phyloP scores from a whole-genome alignment of 2,329 filamentous ascomycete species.

The Purpureocillium lavendulum region DNA sequence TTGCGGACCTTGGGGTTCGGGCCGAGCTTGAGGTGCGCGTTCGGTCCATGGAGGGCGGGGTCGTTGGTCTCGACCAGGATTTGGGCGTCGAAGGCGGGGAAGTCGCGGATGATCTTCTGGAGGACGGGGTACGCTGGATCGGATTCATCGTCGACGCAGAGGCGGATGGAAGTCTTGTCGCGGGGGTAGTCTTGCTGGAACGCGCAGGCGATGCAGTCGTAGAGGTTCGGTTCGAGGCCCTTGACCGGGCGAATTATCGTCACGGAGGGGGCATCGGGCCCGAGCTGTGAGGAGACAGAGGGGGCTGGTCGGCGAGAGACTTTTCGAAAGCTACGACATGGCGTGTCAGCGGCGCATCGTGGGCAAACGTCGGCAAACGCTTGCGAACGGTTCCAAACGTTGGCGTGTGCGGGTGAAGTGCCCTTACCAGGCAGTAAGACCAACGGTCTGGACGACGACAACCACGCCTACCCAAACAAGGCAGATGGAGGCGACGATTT shows the following conservation, averaged over 20 bases:
- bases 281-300: constrained; percentile 42
- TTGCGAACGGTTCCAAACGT: background rate
- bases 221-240: constrained; percentile 80
- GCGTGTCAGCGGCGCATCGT: background rate
- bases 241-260: constrained; percentile 92
- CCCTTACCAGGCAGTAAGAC: constrained; percentile 47
- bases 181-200: constrained; percentile 75
- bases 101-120: constrained; percentile 62
- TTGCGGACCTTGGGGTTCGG: constrained; percentile 99
- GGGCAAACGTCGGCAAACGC: background rate
- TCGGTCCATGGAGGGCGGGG: constrained; percentile 50
- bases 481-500: constrained; percentile 36
- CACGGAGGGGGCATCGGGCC: constrained; percentile 60
- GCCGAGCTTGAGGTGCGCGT: constrained; percentile 54
- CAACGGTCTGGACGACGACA: constrained; percentile 45
- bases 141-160: constrained; percentile 67
- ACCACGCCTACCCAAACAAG: constrained; percentile 46
- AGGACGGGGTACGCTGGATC: constrained; percentile 76
- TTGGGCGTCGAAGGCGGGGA: constrained; percentile 60
- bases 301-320: constrained; percentile 41
- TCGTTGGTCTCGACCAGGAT: constrained; percentile 80
- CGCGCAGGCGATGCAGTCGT: constrained; percentile 83
- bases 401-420: no score
- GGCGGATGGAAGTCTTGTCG: constrained; percentile 67
- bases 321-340: constrained; percentile 35